Base-by-base conservation (phyloP, 2,329 filamentous ascomycete genomes). In the Sarocladium oryzae region DNA sequence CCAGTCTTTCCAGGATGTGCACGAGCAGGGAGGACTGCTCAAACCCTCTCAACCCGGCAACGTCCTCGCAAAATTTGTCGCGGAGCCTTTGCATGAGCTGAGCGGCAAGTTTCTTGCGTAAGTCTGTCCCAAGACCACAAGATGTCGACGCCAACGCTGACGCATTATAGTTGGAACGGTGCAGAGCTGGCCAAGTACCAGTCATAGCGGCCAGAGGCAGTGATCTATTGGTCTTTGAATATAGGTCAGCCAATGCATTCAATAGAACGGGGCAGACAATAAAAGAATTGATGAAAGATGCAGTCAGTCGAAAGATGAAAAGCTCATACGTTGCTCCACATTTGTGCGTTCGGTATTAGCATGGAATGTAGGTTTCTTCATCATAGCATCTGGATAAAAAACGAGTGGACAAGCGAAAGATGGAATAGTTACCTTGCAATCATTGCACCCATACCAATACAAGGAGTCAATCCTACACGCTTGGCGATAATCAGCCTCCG, bases 291-390 rank as follows among this genome's bases (percentile, higher is more conserved):
- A 60, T 66, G 63, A 62, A 66, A 65, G 71, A 32, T 36, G 33
- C 33, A 37, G 28, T 88, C 85, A 88, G 84, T 78, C 78, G 84
- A 88, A 88, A 88, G 85, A 88, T 88, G 85, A 88, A 88, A 88
- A 88, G 84, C 78, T 82, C 78, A 77, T 78, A 76, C 73, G 75
- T 80, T 74, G 70, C 72, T 86, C 81, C 78, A 86, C 80, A 83
- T 79, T 63, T 61, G 60, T 60, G 63, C 63, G 30, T 82, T 88
- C 84, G 76, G 85, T 72, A 81, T 87, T 87, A 88, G 84, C 84
- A 88, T 86, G 81, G 82, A 86, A 84, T 82, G 73, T 76, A 75
- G 73, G 71, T 70, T 78, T 73, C 74, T 64, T 79, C 83, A 88
- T 88, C 85, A 87, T 71, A 71, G 57, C 56, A 65, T 23, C 36